Conservation (phyloP, 2,329 filamentous ascomycete species). For the Fusarium buharicum region DNA sequence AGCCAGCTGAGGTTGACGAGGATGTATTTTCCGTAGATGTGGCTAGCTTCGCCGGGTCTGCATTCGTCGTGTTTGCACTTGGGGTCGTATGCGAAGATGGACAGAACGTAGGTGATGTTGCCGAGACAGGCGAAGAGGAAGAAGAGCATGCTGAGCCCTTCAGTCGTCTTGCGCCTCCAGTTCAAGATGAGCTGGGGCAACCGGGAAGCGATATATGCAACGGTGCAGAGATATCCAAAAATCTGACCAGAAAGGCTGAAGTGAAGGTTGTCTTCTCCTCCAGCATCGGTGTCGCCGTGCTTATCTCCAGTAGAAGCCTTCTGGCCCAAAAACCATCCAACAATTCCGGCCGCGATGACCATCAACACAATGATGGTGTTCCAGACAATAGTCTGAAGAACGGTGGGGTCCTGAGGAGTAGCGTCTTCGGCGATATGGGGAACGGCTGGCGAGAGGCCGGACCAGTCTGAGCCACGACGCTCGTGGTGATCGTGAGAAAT, state of each 20-base stretch:
- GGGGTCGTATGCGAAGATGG: slow-evolving; percentile 90
- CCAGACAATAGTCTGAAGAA: slow-evolving; percentile 71
- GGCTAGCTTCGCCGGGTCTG: slow-evolving; percentile 69
- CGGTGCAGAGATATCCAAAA: slow-evolving; percentile 92
- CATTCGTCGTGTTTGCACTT: slow-evolving; percentile 69
- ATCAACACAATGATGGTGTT: slow-evolving; percentile 81
- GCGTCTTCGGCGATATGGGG: slow-evolving; percentile 71
- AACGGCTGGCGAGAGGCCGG: slow-evolving; percentile 80
- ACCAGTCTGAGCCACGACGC: slow-evolving; percentile 66
- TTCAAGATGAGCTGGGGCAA: slow-evolving; percentile 93
- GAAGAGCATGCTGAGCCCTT: slow-evolving; percentile 93
- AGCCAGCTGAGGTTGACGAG: slow-evolving; percentile 93
- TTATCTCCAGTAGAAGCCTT: slow-evolving; percentile 52
- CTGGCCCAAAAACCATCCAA: slow-evolving; percentile 81
- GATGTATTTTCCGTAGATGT: slow-evolving; percentile 82
- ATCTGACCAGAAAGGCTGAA: slow-evolving; percentile 86
- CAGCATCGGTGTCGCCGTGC: slow-evolving; percentile 53
- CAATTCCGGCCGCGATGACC: slow-evolving; percentile 82
- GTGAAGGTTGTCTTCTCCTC: slow-evolving; percentile 61
- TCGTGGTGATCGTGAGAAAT: slow-evolving; percentile 47
- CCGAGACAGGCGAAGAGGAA: slow-evolving; percentile 97
- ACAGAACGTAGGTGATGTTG: slow-evolving; percentile 92
- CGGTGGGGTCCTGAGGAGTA: slow-evolving; percentile 60
- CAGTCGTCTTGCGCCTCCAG: slow-evolving; percentile 89
- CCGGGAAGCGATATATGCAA: slow-evolving; percentile 87